Evolutionary conservation across 176 grass and related monocot species (phyloP).

Genomic region (Lolium multiflorum): DNA sequence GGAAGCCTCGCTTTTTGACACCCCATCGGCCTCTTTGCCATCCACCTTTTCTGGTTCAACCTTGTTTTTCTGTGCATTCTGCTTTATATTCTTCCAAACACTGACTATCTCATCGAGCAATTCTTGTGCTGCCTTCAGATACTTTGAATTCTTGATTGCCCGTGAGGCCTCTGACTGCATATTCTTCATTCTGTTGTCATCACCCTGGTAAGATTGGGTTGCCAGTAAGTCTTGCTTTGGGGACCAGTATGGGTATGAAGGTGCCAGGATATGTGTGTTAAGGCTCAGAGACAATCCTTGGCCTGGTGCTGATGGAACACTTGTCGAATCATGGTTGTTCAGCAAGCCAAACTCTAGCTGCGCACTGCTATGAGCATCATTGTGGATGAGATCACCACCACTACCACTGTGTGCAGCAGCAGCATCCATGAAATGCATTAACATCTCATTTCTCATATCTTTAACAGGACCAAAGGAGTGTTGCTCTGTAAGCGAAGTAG

Average conservation of each 20-base stretch:
- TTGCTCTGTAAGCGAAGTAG: constrained; percentile 47
- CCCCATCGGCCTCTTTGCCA: constrained; percentile 61
- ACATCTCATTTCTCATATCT: constrained; percentile 76
- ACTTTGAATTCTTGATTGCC: constrained; percentile 74
- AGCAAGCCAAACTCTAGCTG: constrained; percentile 74
- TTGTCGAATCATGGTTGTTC: constrained; percentile 64
- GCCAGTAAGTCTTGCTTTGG: constrained; percentile 55
- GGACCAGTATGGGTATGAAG: constrained; percentile 80
- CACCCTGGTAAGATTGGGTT: constrained; percentile 62
- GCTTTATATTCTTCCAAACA: constrained; percentile 81
- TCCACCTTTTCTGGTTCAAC: constrained; percentile 46
- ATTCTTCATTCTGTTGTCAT: constrained; percentile 69
- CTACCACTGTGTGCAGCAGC: constrained; percentile 53
- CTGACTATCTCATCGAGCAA: constrained; percentile 92
- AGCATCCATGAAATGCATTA: constrained; percentile 73
- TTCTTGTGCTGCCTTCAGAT: constrained; percentile 90
- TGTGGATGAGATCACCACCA: constrained; percentile 50
- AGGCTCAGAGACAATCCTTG: constrained; percentile 93
- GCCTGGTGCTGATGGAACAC: constrained; percentile 51
- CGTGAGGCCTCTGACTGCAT: constrained; percentile 65
- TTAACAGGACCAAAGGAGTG: constrained; percentile 61
- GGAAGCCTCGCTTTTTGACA: constrained; percentile 64
- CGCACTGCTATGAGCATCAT: constrained; percentile 54
- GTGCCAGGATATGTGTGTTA: constrained; percentile 70
- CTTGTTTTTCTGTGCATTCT: constrained; percentile 65